Percentiles rank a stretch among this genome's conserved stretches.
Conservation (phyloP, 2,329 filamentous ascomycete genomes). For the Dendrostoma leiphaemia region DNA sequence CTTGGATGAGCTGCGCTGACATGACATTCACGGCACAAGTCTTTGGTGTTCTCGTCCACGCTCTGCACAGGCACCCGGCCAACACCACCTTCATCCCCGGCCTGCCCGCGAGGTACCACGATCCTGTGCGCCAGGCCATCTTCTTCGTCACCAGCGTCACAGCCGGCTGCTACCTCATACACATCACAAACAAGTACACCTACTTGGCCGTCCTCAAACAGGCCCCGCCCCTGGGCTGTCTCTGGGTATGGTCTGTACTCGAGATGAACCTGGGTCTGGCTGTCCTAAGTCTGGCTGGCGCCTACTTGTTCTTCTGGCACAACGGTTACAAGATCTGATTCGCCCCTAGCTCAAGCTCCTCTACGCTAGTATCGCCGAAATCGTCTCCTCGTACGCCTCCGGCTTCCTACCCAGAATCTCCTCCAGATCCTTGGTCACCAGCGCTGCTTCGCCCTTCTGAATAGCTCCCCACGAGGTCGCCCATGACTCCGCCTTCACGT, state of each 20-base stretch:
- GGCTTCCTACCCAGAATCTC: constrained; percentile 41
- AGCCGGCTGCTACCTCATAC: constrained; percentile 76
- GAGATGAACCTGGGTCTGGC: constrained; percentile 75
- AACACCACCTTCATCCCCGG: constrained; percentile 49
- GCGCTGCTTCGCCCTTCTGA: constrained; percentile 38
- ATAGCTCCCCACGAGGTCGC: constrained; percentile 47
- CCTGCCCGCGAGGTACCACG: constrained; percentile 45
- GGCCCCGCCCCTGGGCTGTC: constrained; percentile 80
- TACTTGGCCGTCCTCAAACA: constrained; percentile 92
- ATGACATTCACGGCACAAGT: constrained; percentile 36
- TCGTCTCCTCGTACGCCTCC: constrained; percentile 37
- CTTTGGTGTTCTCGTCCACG: constrained; percentile 54
- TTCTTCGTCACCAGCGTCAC: constrained; percentile 62
- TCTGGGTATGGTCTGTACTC: constrained; percentile 92
- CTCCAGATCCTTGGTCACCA: constrained; percentile 36
- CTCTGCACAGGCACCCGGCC: constrained; percentile 52
- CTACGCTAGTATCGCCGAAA: constrained; percentile 23
- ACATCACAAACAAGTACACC: constrained; percentile 73
- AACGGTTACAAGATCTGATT: constrained; percentile 41
- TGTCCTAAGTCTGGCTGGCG: constrained; percentile 48
- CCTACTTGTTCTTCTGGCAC: constrained; percentile 44
- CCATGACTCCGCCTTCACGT: constrained; percentile 42
- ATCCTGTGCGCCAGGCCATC: constrained; percentile 51
- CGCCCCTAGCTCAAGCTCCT: too few species aligned
- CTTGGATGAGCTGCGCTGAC: constrained; percentile 15